Evolutionary conservation across 2,329 filamentous ascomycete genomes (phyloP).

Genomic region (Neopestalotiopsis sp.): DNA sequence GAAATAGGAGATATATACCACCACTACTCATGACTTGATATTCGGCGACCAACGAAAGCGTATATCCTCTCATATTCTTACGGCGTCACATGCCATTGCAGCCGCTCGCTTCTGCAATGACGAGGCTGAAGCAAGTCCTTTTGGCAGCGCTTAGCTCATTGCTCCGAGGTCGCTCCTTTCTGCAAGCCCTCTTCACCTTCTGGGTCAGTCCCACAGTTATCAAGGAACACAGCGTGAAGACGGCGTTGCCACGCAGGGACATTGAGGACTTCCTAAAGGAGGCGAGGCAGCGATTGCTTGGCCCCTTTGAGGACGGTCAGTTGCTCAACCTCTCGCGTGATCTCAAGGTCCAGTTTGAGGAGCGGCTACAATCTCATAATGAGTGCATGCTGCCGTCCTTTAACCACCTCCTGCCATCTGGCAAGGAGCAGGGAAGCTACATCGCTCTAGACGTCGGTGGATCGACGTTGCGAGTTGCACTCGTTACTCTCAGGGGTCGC

Average conservation of each 20-base stretch:
- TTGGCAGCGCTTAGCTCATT: constrained; percentile 62
- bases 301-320: constrained; percentile 50
- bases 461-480: constrained; percentile 68
- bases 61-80: constrained; percentile 10
- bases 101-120: constrained; percentile 62
- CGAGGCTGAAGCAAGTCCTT: constrained; percentile 58
- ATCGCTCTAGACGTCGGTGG: constrained; percentile 72
- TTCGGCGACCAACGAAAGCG: too few species aligned
- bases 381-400: constrained; percentile 71
- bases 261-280: constrained; percentile 61
- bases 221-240: constrained; percentile 32
- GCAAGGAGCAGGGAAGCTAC: constrained; percentile 62
- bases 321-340: constrained; percentile 51
- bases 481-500: constrained; percentile 63
- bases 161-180: constrained; percentile 61
- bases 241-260: constrained; percentile 30
- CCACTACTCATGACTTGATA: constrained; percentile 26
- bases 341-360: constrained; percentile 60
- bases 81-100: constrained; percentile 45
- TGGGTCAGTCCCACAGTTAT: constrained; percentile 51
- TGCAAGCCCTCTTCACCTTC: constrained; percentile 61
- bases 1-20: constrained; percentile 21
- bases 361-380: constrained; percentile 55
- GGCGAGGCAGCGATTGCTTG: constrained; percentile 57
- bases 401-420: constrained; percentile 67